Conservation (phyloP, 148 eudicot species). For the Polygonum aviculare region DNA sequence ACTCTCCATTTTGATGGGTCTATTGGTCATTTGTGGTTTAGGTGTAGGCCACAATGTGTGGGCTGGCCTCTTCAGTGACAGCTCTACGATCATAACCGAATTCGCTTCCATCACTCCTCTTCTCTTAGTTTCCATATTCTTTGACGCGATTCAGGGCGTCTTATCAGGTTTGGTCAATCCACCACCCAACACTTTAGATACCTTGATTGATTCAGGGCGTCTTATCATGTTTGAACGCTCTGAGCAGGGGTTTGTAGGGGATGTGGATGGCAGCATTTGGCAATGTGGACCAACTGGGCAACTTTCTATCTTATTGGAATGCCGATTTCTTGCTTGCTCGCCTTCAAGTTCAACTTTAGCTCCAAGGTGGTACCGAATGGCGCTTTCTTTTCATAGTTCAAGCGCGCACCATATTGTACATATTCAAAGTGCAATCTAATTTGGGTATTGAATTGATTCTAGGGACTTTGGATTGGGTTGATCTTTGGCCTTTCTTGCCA, state of each 20-base stretch:
- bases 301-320: slow-evolving; percentile 62
- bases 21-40: slow-evolving; percentile 35
- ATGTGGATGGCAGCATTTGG: slow-evolving; percentile 85
- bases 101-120: slow-evolving; percentile 61
- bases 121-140: slow-evolving; percentile 39
- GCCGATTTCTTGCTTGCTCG: slow-evolving; percentile 59
- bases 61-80: slow-evolving; percentile 62
- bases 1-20: slow-evolving; percentile 49
- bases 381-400: not conserved
- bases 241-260: slow-evolving; percentile 76
- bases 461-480: slow-evolving; percentile 69
- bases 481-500: slow-evolving; percentile 51
- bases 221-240: not conserved
- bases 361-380: not conserved
- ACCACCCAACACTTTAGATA: not conserved
- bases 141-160: slow-evolving; percentile 74
- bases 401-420: not conserved
- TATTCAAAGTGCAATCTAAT: not conserved
- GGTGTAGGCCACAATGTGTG: slow-evolving; percentile 53
- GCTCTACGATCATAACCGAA: slow-evolving; percentile 29
- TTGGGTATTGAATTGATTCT: not conserved
- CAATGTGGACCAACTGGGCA: slow-evolving; percentile 50
- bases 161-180: slow-evolving; percentile 62
- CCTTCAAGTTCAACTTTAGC: slow-evolving; percentile 31
- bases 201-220: not conserved